Conservation (phyloP, 768 basidiomycete genomes). For the Kockovaella imperatae region DNA sequence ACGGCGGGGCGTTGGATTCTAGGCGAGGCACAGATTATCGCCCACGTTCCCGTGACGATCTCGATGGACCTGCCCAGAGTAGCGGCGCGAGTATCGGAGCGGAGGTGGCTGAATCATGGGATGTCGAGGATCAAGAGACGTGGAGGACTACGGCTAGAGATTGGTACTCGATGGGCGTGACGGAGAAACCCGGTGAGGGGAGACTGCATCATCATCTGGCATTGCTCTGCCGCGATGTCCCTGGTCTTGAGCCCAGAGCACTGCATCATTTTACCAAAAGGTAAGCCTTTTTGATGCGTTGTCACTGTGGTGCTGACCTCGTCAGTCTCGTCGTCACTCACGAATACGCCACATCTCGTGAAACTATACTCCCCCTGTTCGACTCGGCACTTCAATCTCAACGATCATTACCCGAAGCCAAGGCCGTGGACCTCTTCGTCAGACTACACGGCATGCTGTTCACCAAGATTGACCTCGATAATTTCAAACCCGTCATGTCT, state of each 20-base stretch:
- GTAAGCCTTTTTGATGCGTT: conserved; percentile 48
- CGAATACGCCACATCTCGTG: conserved; percentile 77
- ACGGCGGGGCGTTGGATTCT: background rate
- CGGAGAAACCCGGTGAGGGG: conserved; percentile 85
- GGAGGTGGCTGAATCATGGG: conserved; percentile 68
- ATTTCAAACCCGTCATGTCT: conserved; percentile 70
- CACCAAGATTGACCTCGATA: conserved; percentile 88
- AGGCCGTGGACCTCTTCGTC: conserved; percentile 68
- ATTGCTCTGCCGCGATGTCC: conserved; percentile 71
- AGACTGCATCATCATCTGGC: conserved; percentile 92
- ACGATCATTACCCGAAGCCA: conserved; percentile 62
- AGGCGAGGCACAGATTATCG: conserved; percentile 44
- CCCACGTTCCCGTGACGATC: no score
- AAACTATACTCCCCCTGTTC: conserved; percentile 85
- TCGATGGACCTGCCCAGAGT: conserved; percentile 8
- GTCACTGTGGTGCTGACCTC: background rate
- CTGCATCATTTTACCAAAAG: conserved; percentile 94
- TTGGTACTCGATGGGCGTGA: conserved; percentile 84
- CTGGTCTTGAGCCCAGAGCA: conserved; percentile 70
- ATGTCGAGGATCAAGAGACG: conserved; percentile 70
- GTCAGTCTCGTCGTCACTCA: conserved; percentile 82
- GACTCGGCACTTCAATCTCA: conserved; percentile 64
- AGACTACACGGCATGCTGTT: conserved; percentile 95
- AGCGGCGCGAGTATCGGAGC: conserved; percentile 64
- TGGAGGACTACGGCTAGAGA: conserved; percentile 84